Base-by-base conservation (phyloP, 2,329 filamentous ascomycete species). In the Beauveria brongniartii region DNA sequence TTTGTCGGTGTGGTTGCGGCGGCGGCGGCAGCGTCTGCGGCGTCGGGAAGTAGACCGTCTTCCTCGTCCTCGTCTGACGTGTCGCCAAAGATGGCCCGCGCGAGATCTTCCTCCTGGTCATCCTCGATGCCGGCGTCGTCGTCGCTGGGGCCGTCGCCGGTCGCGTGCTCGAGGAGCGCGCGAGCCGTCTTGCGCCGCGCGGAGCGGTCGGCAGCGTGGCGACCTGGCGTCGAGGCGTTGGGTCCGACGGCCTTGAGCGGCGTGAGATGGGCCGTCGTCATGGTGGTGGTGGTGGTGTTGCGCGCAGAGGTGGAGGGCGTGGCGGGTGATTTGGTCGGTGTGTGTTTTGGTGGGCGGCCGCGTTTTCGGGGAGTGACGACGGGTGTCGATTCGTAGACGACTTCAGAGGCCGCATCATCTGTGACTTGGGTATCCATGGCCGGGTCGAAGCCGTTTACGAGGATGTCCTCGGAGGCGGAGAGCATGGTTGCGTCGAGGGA, bases 151-250 rank as follows among this genome's bases (percentile, higher is more conserved):
- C 78, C 82, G 20, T 82, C 85, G 22, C 82, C 80, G 12, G 89
- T 79, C 7, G 86, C 85, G 48, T 86, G 86, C 69, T 92, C 86
- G 43, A 95, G 87, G 56, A 97, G 76, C 3, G 85, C 84, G 56
- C 86, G 82, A 24, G 89, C 89, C 71, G 90, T 96, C 78, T 96
- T 97, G 69, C 87, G 87, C 68, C 89, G 85, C 2, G 92, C 93
- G 5, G 92, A 97, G 54, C 89, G 86, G 74, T 97, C 91, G 22
- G 89, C 89, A 65, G 90, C 89, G 47, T 82, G 79, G 65, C 85
- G 82, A 43, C 83, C 82, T 0, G 90, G 88, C 1, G 88, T 91
- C 40, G 76, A 69, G 7, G 72, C 75, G 41, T 69, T 75, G 24
- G 68, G 56, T 12, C 69, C 68, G 24, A 64, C 67, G 4, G 67